These are phyloP conservation scores for Pestalotiopsis sp. DNA, from an alignment of 2,329 filamentous ascomycete species.

Conservation along the genomic window DNA sequence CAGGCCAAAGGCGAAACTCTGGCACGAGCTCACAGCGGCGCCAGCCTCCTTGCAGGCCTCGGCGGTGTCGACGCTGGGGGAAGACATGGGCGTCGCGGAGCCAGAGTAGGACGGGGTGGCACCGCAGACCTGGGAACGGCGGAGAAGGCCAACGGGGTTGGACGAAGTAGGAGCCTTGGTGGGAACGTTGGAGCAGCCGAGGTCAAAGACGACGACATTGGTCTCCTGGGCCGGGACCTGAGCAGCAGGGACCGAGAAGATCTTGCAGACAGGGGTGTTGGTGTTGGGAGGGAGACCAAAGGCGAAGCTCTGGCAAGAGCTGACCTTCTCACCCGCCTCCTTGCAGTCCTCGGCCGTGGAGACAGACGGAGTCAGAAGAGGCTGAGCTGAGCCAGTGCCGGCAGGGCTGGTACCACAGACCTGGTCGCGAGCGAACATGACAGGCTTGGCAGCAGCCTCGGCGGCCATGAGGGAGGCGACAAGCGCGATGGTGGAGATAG, in stretches of 20 bases:
- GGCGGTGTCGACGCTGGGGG: slow-evolving; percentile 5
- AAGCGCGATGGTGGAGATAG: slow-evolving; percentile 13
- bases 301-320: slow-evolving; percentile 16
- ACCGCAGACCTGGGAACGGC: slow-evolving; percentile 8
- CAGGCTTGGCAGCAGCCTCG: not conserved
- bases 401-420: slow-evolving; percentile 8
- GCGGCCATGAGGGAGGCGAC: slow-evolving; percentile 13
- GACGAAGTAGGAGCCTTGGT: slow-evolving; percentile 13
- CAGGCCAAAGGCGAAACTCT: slow-evolving; percentile 17
- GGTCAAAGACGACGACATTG: slow-evolving; percentile 18
- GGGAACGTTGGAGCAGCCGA: slow-evolving; percentile 15
- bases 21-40: slow-evolving; percentile 11
- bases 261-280: slow-evolving; percentile 15
- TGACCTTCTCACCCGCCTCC: slow-evolving; percentile 7
- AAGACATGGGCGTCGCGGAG: not conserved
- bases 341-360: slow-evolving; percentile 14
- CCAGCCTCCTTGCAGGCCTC: slow-evolving; percentile 13
- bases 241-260: slow-evolving; percentile 15
- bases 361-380: not conserved
- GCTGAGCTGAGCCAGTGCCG: not conserved
- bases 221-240: slow-evolving; percentile 17
- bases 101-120: slow-evolving; percentile 4
- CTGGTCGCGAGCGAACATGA: not conserved
- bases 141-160: not conserved
- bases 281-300: slow-evolving; percentile 14